These are phyloP conservation scores for Verticillium tricorpus DNA, from an alignment of 2,329 filamentous ascomycete species.

Conservation along the genomic window DNA sequence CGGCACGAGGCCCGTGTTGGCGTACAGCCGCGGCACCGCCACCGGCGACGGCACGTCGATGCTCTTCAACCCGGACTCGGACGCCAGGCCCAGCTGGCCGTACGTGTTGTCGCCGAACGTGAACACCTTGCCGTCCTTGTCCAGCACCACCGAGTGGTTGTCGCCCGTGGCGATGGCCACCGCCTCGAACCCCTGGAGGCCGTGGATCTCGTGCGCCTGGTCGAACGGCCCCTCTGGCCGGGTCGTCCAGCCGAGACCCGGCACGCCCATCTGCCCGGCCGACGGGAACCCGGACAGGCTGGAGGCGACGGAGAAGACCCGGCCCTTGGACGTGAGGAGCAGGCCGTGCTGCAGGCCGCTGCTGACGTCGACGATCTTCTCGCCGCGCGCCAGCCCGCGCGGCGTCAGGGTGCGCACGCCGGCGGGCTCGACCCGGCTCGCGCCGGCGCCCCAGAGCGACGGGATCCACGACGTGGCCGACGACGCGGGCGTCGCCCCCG, in stretches of 20 bases:
- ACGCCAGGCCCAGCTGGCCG: conserved; percentile 86
- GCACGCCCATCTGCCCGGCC: conserved; percentile 81
- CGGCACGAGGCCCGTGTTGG: conserved; percentile 56
- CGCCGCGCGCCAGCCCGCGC: conserved; percentile 57
- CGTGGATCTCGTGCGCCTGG: conserved; percentile 72
- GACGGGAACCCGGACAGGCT: conserved; percentile 73
- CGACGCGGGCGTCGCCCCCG: conserved; percentile 16
- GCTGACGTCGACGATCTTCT: conserved; percentile 69
- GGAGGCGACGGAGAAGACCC: conserved; percentile 84
- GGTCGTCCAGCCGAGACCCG: conserved; percentile 74
- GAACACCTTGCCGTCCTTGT: conserved; percentile 73
- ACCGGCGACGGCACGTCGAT: conserved; percentile 69
- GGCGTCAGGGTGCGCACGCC: conserved; percentile 73
- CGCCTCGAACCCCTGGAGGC: conserved; percentile 67
- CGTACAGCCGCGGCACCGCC: conserved; percentile 68
- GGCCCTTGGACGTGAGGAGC: conserved; percentile 77
- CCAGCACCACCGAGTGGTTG: conserved; percentile 76
- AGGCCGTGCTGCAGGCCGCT: conserved; percentile 83
- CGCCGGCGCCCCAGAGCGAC: conserved; percentile 60
- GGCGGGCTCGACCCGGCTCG: conserved; percentile 34
- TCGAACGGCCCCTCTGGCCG: conserved; percentile 76
- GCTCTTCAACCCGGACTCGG: conserved; percentile 53
- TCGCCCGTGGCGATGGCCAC: conserved; percentile 77
- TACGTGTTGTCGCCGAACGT: conserved; percentile 86
- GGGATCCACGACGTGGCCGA: conserved; percentile 60